Percentiles rank a stretch among this genome's conserved stretches.
These are phyloP conservation scores for Pythium brassicae DNA, from an alignment of 352 stramenopile genomes.

Conservation along the genomic window DNA sequence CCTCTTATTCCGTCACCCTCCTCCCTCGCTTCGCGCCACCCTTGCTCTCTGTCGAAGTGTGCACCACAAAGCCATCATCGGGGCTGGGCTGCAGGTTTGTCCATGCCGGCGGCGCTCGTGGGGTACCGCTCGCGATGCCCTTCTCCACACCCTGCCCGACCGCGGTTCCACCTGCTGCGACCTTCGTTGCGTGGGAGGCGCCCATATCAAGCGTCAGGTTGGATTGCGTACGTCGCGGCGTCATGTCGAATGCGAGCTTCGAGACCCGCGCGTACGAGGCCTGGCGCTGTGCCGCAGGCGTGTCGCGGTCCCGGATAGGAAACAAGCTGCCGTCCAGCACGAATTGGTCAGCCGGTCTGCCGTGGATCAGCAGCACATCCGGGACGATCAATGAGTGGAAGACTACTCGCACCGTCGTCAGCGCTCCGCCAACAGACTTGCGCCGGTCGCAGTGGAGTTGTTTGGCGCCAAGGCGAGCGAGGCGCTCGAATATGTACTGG, in stretches of 20 bases:
- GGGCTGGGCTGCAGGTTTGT: too few species aligned
- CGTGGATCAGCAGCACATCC: neutral
- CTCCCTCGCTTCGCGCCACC: too few species aligned
- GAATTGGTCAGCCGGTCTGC: neutral
- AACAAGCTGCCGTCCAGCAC: neutral
- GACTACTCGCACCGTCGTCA: conserved; percentile 1
- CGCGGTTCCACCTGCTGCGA: too few species aligned
- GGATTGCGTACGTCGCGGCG: too few species aligned
- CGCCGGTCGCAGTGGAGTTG: conserved; percentile 1
- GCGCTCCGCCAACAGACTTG: neutral
- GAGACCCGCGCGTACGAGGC: conserved; percentile 1
- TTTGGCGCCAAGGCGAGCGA: neutral
- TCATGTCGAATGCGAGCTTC: too few species aligned
- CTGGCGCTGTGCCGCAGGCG: neutral
- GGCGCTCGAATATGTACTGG: neutral
- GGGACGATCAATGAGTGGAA: neutral
- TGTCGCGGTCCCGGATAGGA: neutral
- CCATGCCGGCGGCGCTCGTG: too few species aligned
- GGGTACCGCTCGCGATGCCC: too few species aligned
- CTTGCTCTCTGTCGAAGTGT: neutral
- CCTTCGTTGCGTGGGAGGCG: too few species aligned
- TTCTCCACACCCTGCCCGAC: too few species aligned
- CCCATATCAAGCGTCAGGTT: too few species aligned
- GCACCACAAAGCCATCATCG: neutral
- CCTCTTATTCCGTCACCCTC: neutral